Conservation (phyloP, 164 flowering plant species). For the Echeveria elegans region DNA sequence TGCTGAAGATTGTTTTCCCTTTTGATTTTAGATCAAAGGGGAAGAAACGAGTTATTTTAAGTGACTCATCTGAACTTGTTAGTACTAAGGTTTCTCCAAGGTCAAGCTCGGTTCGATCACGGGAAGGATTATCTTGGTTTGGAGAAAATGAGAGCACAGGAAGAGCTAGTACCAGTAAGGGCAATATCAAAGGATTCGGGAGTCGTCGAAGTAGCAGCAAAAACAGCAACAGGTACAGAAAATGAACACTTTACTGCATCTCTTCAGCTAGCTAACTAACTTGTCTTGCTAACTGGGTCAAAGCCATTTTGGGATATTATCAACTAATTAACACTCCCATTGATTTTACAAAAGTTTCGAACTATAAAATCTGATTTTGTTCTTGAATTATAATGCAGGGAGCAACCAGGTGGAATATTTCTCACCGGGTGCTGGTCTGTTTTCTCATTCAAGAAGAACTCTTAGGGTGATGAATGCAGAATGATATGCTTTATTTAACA, state of each 20-base stretch:
- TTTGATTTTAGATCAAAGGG: conserved; percentile 18
- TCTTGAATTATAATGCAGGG: background rate
- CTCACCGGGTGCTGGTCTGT: background rate
- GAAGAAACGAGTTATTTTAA: conserved; percentile 13
- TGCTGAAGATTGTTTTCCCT: conserved; percentile 30
- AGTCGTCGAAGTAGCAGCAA: conserved; percentile 24
- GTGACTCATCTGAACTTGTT: background rate
- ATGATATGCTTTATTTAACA: background rate
- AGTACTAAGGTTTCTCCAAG: conserved; percentile 18
- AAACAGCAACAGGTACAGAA: conserved; percentile 15
- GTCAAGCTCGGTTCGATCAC: conserved; percentile 31
- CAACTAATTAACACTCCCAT: no score
- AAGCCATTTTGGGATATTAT: background rate
- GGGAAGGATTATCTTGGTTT: conserved; percentile 14
- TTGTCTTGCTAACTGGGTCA: no score
- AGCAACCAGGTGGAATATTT: background rate
- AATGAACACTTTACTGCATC: background rate
- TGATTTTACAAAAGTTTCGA: background rate
- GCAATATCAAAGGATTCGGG: conserved; percentile 17
- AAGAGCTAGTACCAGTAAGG: conserved; percentile 12
- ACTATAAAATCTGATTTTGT: background rate
- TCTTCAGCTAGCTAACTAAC: background rate
- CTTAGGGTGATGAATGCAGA: background rate
- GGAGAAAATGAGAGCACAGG: conserved; percentile 16
- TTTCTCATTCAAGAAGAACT: background rate